These are phyloP conservation scores for Cercis canadensis DNA, from an alignment of 306 rosid genomes.

Conservation along the genomic window DNA sequence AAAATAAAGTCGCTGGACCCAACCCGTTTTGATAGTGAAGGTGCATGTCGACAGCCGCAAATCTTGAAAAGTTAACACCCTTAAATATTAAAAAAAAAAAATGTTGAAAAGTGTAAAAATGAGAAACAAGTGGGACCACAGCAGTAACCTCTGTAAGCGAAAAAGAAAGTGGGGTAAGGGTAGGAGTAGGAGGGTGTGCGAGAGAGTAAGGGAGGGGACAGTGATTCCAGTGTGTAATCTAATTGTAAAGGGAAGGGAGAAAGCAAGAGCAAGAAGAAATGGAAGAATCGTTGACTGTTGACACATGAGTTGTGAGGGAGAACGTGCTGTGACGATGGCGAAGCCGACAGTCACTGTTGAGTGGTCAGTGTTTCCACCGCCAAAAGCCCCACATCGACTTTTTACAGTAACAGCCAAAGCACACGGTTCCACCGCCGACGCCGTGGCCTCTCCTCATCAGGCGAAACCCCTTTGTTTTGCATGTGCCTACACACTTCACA, in stretches of 20 bases:
- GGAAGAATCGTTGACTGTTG: not conserved
- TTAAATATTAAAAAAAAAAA: no score
- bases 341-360: constrained; percentile 53
- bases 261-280: not conserved
- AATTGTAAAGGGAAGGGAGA: not conserved
- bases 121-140: not conserved
- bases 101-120: not conserved
- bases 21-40: no score
- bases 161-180: no score
- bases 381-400: not conserved
- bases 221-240: not conserved
- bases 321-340: constrained; percentile 35
- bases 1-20: no score
- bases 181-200: no score
- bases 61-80: constrained; percentile 16
- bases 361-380: constrained; percentile 37
- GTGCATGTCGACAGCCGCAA: constrained; percentile 35
- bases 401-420: not conserved
- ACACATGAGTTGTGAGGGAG: not conserved
- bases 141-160: not conserved
- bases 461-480: not conserved
- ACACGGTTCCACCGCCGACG: constrained; percentile 43
- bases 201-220: no score
- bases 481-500: not conserved
- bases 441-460: constrained; percentile 11